phyloP scores from a whole-genome alignment of 1,284 basidiomycete species.

The Mycena citricolor region DNA sequence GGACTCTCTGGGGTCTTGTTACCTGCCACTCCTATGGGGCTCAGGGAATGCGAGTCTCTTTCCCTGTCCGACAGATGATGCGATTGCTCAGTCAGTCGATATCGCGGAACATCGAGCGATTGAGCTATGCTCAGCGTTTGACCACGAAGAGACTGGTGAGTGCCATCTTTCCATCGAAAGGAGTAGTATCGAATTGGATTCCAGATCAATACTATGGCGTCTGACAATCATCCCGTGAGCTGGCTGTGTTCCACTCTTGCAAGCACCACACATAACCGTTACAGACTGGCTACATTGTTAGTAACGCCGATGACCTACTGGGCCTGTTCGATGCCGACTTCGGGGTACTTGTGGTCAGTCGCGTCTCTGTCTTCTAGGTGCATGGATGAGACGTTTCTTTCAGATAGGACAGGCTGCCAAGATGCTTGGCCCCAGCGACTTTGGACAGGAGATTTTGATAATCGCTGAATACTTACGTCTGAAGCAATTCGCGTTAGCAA shows the following conservation, averaged over 20 bases:
- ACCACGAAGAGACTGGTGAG: constrained; percentile 76
- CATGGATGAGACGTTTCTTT: background rate
- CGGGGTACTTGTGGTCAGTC: constrained; percentile 64
- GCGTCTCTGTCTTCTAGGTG: background rate
- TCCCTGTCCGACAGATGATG: constrained; percentile 82
- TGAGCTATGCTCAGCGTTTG: constrained; percentile 79
- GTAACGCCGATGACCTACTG: constrained; percentile 83
- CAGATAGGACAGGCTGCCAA: constrained; percentile 82
- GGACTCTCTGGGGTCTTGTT: constrained; percentile 82
- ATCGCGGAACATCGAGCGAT: constrained; percentile 80
- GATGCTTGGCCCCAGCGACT: constrained; percentile 77
- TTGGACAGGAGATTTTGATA: constrained; percentile 84
- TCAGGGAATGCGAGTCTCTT: constrained; percentile 81
- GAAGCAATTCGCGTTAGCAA: constrained; percentile 67
- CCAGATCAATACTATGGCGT: constrained; percentile 78
- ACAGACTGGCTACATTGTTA: constrained; percentile 85
- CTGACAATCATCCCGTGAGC: constrained; percentile 62
- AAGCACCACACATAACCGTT: background rate
- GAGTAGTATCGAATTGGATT: constrained; percentile 8
- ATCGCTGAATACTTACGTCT: constrained; percentile 84
- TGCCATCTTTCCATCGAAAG: no score
- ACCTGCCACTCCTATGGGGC: constrained; percentile 82
- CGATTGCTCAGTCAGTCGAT: constrained; percentile 82
- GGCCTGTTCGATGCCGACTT: constrained; percentile 84
- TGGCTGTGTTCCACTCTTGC: background rate